Conservation (phyloP, 225 moss, liverwort and hornwort species). For the Physcomitrium patens region DNA sequence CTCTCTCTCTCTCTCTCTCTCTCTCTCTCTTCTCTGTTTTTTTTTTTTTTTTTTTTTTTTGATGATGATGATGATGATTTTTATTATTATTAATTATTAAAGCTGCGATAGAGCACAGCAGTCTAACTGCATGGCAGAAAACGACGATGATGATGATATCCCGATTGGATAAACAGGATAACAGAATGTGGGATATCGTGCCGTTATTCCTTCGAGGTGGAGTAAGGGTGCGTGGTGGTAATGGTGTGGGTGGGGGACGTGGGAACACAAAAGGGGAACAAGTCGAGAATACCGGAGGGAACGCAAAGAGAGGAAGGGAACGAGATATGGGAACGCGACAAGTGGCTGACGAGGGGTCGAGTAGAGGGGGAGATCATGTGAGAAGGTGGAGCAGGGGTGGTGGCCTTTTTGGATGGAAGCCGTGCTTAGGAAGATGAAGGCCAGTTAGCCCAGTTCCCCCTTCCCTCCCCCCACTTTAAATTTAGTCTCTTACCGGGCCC, state of each 20-base stretch:
- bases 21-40: too few relatives aligned
- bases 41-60: too few relatives aligned
- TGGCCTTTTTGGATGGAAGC: constrained; percentile 15
- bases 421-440: not conserved
- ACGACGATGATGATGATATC: not conserved
- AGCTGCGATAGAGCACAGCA: not conserved
- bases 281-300: not conserved
- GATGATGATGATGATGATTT: too few relatives aligned
- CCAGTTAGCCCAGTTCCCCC: too few relatives aligned
- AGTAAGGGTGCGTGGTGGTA: too few relatives aligned
- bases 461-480: too few relatives aligned
- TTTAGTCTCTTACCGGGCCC: too few relatives aligned
- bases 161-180: constrained; percentile 35
- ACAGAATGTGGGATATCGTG: constrained; percentile 31
- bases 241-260: not conserved
- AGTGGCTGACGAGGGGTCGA: not conserved
- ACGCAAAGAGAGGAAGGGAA: not conserved
- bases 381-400: constrained; percentile 32
- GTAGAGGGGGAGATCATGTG: constrained; percentile 40
- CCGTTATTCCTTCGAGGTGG: constrained; percentile 18
- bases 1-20: not conserved
- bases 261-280: not conserved
- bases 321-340: not conserved
- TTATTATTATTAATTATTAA: not conserved
- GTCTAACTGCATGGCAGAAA: not conserved